A percentile compares a stretch with the other conserved stretches of the same genome.
These are phyloP conservation scores for Mrakiaceae sp. DNA, from an alignment of 1,284 basidiomycete genomes.

Conservation along the genomic window DNA sequence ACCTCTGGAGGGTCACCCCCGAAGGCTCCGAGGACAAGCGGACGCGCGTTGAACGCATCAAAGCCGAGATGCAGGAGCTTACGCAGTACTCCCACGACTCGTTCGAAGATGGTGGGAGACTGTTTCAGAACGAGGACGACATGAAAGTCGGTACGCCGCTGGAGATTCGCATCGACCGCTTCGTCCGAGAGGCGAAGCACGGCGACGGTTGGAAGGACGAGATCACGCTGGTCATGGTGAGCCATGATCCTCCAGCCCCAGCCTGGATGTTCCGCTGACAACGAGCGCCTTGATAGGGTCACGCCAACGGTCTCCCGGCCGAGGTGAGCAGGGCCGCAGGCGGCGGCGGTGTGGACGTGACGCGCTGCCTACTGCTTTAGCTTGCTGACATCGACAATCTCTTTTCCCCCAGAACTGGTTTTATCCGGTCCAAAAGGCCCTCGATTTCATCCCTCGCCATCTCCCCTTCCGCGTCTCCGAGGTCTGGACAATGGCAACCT, in stretches of 20 bases:
- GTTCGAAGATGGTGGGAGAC: background rate
- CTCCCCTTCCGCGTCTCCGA: background rate
- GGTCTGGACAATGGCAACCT: background rate
- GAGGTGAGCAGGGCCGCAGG: background rate
- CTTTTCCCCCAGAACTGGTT: conserved; percentile 3
- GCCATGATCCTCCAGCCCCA: background rate
- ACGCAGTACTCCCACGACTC: background rate
- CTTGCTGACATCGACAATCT: background rate
- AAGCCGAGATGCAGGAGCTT: background rate
- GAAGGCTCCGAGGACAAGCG: background rate
- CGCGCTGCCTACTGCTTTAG: background rate
- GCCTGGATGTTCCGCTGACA: background rate
- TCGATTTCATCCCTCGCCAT: background rate
- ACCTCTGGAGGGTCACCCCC: background rate
- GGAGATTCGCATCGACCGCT: background rate
- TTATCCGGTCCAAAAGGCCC: background rate
- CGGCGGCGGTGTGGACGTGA: background rate
- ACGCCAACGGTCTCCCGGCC: conserved; percentile 4
- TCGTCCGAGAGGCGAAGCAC: background rate
- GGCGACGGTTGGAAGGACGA: background rate
- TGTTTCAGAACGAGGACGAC: background rate
- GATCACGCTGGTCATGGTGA: conserved; percentile 7
- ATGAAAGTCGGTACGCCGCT: background rate
- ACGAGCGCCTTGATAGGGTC: background rate
- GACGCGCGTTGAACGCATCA: background rate